Base-by-base conservation (phyloP, 345 rosid species). In the Brassica incana region DNA sequence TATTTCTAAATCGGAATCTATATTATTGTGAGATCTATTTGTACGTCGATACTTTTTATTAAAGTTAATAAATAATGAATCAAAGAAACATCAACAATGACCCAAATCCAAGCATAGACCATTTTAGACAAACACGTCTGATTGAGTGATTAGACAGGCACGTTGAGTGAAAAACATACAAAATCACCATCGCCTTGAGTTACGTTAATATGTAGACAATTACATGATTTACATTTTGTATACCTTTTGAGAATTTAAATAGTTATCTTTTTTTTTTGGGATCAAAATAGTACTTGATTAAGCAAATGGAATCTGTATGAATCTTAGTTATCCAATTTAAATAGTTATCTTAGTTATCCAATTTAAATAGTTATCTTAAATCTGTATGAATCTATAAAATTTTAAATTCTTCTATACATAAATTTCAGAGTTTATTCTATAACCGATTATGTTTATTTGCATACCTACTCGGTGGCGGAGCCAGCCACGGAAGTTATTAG, bases 61-160 rank as follows among this genome's bases (percentile, higher is more conserved):
- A 67, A 76, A 67, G 40, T 38, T 3, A 6, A 8, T 1, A 15
- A 68, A 75, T 27, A 40, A 9, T 67, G 67, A 58, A 67, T 16
- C 67, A 40, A 38, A 76, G 48, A 75, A 60, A 25, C 33, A 60
- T 67, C 43, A 25, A 56, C 38, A 59, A 7, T 60, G 68, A 14
- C 45, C 73, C 68, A 56, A 66, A 38, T 75, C 15, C 5, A 68
- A 60, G 61, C 68, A 45, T 76, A 8, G 15, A 60, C 67, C 33
- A 68, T 20, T 52, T 52, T 60, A 69, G 74, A 29, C 62, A 68
- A 23, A 52, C 56, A 35, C 38, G 16, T 67, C 45, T 40, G 48
- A 67, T 40, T 59, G 6, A 40, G 67, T 67, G 23, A 76, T 33
- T 65, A 66, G 65, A 38, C 56, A 52, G 35, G 38, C 12, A 33